Conservation (phyloP, 2,329 filamentous ascomycete species). For the Diplodia sapinea region DNA sequence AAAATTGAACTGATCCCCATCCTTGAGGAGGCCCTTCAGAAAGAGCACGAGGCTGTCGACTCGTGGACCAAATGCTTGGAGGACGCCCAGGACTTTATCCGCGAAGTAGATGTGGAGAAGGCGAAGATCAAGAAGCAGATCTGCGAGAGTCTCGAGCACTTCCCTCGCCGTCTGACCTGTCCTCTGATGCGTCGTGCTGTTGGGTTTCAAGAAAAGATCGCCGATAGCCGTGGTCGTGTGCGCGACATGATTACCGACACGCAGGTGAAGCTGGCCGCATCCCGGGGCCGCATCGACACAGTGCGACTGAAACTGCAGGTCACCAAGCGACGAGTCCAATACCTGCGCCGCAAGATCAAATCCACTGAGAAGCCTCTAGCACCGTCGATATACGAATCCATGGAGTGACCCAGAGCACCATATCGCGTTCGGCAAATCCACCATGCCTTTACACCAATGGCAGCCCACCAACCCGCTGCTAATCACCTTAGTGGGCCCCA, state of each 20-base stretch:
- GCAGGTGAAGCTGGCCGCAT: slow-evolving; percentile 10
- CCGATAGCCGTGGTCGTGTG: slow-evolving; percentile 25
- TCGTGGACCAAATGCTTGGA: slow-evolving; percentile 21
- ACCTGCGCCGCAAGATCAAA: slow-evolving; percentile 26
- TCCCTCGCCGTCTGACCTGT: slow-evolving; percentile 19
- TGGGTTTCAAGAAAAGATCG: slow-evolving; percentile 27
- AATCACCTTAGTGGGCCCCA: background rate
- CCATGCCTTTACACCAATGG: background rate
- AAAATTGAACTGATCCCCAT: slow-evolving; percentile 1
- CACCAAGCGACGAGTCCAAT: slow-evolving; percentile 16
- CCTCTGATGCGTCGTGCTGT: slow-evolving; percentile 29
- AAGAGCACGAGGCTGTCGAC: slow-evolving; percentile 15
- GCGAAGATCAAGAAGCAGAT: slow-evolving; percentile 29
- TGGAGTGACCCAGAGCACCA: background rate
- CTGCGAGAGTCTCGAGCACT: slow-evolving; percentile 24
- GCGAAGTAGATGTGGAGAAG: slow-evolving; percentile 26
- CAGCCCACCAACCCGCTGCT: background rate
- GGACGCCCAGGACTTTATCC: slow-evolving; percentile 28
- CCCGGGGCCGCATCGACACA: slow-evolving; percentile 18
- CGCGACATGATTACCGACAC: slow-evolving; percentile 25
- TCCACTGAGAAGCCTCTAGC: background rate
- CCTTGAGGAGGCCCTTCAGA: slow-evolving; percentile 6
- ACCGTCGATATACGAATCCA: background rate
- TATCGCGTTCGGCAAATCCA: background rate
- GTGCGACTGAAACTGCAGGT: slow-evolving; percentile 12